These are phyloP conservation scores for Mediolabrus comicus DNA, from an alignment of 108 stramenopile genomes.

Conservation along the genomic window DNA sequence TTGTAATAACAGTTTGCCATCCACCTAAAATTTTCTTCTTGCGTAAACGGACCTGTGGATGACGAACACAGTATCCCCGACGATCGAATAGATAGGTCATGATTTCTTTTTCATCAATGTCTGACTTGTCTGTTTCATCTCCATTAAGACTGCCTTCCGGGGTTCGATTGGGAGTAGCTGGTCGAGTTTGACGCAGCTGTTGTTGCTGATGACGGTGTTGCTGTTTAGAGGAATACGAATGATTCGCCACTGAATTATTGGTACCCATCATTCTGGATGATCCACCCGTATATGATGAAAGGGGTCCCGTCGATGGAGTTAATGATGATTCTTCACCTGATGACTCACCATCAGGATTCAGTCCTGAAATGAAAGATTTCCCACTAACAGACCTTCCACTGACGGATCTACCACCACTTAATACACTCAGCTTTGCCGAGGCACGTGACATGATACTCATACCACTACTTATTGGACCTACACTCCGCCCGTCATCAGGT, in stretches of 20 bases:
- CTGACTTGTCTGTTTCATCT: neutral
- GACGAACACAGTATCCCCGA: constrained; percentile 29
- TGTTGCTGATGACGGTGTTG: neutral
- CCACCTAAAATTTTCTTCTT: constrained; percentile 44
- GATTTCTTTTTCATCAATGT: constrained; percentile 8
- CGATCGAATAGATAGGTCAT: constrained; percentile 29
- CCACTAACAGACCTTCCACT: neutral
- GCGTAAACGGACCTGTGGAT: constrained; percentile 34
- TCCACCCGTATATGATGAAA: neutral
- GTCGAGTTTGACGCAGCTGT: neutral
- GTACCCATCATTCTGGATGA: neutral
- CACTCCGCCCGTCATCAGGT: neutral
- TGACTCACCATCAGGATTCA: neutral
- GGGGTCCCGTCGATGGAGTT: neutral
- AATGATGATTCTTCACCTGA: neutral
- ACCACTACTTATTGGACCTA: neutral
- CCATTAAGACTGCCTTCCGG: neutral
- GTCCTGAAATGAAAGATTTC: too few species aligned
- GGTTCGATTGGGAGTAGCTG: constrained; percentile 2
- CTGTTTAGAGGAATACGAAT: neutral
- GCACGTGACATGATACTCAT: neutral
- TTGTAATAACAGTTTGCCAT: constrained; percentile 34
- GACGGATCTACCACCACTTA: neutral
- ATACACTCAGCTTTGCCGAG: neutral
- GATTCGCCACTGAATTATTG: neutral